A percentile compares a stretch with the other conserved stretches of the same genome.
Conservation (phyloP, 2,329 filamentous ascomycete genomes). For the Stemphylium lycopersici region DNA sequence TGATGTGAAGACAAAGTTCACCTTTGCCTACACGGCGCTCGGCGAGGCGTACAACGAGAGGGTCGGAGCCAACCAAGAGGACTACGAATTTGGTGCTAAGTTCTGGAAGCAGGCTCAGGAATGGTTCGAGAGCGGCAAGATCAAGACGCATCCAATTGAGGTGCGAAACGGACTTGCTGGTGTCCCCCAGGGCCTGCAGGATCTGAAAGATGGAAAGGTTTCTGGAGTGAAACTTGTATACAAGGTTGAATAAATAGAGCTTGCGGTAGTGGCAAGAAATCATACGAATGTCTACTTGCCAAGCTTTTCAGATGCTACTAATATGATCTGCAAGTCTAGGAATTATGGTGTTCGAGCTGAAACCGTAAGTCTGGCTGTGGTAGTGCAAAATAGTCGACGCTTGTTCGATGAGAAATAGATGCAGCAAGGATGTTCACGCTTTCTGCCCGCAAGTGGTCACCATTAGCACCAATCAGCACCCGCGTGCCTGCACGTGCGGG, state of each 20-base stretch:
- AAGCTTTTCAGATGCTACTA: too few relatives aligned
- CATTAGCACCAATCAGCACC: not conserved
- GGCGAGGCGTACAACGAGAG: slow-evolving; percentile 48
- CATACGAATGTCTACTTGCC: not conserved
- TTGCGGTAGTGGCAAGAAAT: too few relatives aligned
- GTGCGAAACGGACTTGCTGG: slow-evolving; percentile 39
- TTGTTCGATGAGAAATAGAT: not conserved
- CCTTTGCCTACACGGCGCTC: slow-evolving; percentile 52
- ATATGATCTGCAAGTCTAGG: not conserved
- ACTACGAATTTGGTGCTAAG: slow-evolving; percentile 38
- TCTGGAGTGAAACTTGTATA: slow-evolving; percentile 47
- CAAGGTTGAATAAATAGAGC: slow-evolving; percentile 10
- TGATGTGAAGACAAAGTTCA: slow-evolving; percentile 52
- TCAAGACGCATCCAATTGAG: slow-evolving; percentile 41
- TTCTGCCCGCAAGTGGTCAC: too few relatives aligned
- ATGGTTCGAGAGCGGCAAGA: slow-evolving; percentile 37
- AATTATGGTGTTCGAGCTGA: not conserved
- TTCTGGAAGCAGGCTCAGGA: slow-evolving; percentile 33
- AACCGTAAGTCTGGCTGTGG: too few relatives aligned
- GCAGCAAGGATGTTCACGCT: not conserved
- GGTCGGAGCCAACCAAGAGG: slow-evolving; percentile 28
- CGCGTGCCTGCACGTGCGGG: not conserved
- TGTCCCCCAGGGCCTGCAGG: slow-evolving; percentile 40
- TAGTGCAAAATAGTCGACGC: not conserved
- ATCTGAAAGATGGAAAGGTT: slow-evolving; percentile 41